A percentile compares a stretch with the other conserved stretches of the same genome.
Evolutionary conservation across 768 basidiomycete genomes (phyloP).

Genomic region (Glaciozyma antarctica): DNA sequence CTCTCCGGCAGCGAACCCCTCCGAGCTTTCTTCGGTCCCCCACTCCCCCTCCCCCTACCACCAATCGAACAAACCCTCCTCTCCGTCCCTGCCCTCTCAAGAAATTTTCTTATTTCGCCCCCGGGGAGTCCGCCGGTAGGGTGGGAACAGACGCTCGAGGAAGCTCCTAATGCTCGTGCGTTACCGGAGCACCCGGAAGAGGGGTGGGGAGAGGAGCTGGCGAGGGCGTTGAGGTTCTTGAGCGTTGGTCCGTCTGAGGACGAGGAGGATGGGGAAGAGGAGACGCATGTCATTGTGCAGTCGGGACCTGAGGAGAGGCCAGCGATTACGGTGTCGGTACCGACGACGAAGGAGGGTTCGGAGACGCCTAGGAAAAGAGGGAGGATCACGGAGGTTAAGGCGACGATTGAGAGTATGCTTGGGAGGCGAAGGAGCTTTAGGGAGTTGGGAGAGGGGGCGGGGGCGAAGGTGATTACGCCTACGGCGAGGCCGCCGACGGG

Average conservation of each 20-base stretch:
- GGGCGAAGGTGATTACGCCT: constrained; percentile 24
- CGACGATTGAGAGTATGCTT: constrained; percentile 39
- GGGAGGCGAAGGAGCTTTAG: constrained; percentile 17
- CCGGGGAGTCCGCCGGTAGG: constrained; percentile 95
- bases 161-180: constrained; percentile 72
- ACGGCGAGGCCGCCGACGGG: constrained; percentile 28
- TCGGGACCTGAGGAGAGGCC: constrained; percentile 20
- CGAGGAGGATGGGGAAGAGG: constrained; percentile 22
- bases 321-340: constrained; percentile 32
- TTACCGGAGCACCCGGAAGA: constrained; percentile 40
- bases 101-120: constrained; percentile 95
- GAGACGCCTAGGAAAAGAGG: constrained; percentile 14
- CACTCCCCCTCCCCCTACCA: constrained; percentile 39
- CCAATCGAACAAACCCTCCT: constrained; percentile 41
- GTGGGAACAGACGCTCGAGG: constrained; percentile 86
- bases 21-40: constrained; percentile 49
- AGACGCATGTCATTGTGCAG: constrained; percentile 25
- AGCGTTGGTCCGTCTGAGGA: constrained; percentile 41
- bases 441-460: neutral
- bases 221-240: constrained; percentile 62
- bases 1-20: constrained; percentile 42
- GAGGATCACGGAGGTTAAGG: constrained; percentile 38
- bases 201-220: constrained; percentile 64
- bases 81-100: constrained; percentile 71
- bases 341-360: constrained; percentile 1